Evolutionary conservation across 1,139 yeast species (phyloP).

Genomic region (Saccharomycopsis phalli): DNA sequence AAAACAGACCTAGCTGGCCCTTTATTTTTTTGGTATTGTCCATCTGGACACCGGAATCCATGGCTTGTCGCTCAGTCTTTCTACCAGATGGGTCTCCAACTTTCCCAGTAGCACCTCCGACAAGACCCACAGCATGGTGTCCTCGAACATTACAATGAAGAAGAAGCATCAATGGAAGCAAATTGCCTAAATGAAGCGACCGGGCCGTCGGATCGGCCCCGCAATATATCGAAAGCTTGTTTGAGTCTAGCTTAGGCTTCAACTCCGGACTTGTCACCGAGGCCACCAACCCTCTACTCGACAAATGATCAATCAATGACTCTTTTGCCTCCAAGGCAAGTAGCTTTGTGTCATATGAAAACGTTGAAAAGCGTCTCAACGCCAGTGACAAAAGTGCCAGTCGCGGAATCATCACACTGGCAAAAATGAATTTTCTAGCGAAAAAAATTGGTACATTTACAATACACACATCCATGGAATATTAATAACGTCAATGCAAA

Average conservation of each 20-base stretch:
- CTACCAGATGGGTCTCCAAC: constrained; percentile 98
- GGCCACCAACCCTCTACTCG: constrained; percentile 29
- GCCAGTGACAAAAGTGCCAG: too few species aligned
- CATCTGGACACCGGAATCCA: constrained; percentile 43
- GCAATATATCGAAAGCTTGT: constrained; percentile 58
- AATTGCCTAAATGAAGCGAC: constrained; percentile 84
- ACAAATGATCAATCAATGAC: constrained; percentile 23
- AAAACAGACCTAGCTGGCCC: constrained; percentile 51
- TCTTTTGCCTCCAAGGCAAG: constrained; percentile 22
- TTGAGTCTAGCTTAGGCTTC: constrained; percentile 23
- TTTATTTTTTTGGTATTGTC: constrained; percentile 55
- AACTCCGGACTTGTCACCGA: constrained; percentile 11
- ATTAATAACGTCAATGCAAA: too few species aligned
- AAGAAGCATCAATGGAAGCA: constrained; percentile 77
- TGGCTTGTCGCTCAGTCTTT: constrained; percentile 55
- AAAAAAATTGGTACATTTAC: neutral
- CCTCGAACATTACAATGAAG: constrained; percentile 81
- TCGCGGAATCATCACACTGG: neutral
- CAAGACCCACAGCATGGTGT: constrained; percentile 69
- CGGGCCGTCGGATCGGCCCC: constrained; percentile 96
- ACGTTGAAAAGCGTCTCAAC: neutral
- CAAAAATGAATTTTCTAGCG: too few species aligned
- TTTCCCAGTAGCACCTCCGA: constrained; percentile 97
- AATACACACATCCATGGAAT: neutral
- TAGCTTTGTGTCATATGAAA: neutral